Conservation (phyloP, 768 basidiomycete genomes). For the Gelatoporia subvermispora region DNA sequence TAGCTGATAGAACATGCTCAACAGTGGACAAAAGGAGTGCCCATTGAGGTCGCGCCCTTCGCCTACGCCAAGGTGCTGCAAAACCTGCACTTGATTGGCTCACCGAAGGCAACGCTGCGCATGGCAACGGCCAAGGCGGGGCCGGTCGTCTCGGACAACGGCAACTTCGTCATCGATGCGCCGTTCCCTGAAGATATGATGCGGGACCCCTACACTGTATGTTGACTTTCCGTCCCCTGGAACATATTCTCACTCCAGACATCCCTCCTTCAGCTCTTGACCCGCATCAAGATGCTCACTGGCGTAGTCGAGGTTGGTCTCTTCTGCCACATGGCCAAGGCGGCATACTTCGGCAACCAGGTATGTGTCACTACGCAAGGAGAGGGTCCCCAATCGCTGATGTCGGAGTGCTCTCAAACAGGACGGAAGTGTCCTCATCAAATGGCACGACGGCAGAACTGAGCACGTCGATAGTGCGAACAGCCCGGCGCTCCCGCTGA, state of each 20-base stretch:
- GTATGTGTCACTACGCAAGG: slow-evolving; percentile 30
- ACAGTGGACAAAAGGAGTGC: slow-evolving; percentile 85
- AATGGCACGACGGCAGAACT: slow-evolving; percentile 45
- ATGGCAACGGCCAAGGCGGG: slow-evolving; percentile 96
- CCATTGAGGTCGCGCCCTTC: slow-evolving; percentile 95
- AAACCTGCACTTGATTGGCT: slow-evolving; percentile 59
- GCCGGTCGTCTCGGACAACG: slow-evolving; percentile 95
- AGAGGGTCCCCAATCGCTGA: background rate
- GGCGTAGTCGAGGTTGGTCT: slow-evolving; percentile 98
- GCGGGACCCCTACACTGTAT: slow-evolving; percentile 58
- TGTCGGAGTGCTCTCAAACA: slow-evolving; percentile 20
- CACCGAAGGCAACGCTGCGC: slow-evolving; percentile 70
- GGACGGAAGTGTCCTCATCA: slow-evolving; percentile 70
- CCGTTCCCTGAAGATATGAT: slow-evolving; percentile 74
- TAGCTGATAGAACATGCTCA: slow-evolving; percentile 2
- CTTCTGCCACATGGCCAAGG: slow-evolving; percentile 90
- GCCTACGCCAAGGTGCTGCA: slow-evolving; percentile 87
- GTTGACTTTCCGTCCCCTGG: slow-evolving; percentile 6
- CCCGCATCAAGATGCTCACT: slow-evolving; percentile 86
- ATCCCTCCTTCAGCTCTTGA: slow-evolving; percentile 53
- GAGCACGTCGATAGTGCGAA: slow-evolving; percentile 25
- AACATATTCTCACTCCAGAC: background rate
- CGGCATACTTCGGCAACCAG: slow-evolving; percentile 94
- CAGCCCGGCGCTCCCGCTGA: background rate
- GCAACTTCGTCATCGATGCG: slow-evolving; percentile 97